Evolutionary conservation across 305 asterid genomes (phyloP).

Genomic region (Rubia tinctorum): DNA sequence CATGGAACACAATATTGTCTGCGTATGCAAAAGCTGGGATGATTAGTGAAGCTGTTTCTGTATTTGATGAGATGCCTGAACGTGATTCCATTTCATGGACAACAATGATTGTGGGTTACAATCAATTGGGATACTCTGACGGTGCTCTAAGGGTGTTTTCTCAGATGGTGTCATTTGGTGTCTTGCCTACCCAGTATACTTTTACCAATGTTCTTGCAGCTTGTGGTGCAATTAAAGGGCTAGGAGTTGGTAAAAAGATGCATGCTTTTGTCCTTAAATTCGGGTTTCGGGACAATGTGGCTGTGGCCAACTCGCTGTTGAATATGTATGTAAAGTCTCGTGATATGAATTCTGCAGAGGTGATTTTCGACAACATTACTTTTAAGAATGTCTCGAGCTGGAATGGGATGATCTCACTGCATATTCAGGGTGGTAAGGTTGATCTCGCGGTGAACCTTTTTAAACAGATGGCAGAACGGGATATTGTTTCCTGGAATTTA

Average conservation of each 20-base stretch:
- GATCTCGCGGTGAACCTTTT: conserved; percentile 58
- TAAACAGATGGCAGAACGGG: conserved; percentile 59
- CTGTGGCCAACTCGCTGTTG: conserved; percentile 66
- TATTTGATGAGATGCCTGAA: conserved; percentile 51
- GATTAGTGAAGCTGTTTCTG: conserved; percentile 40
- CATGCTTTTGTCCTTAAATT: conserved; percentile 65
- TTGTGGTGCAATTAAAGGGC: conserved; percentile 47
- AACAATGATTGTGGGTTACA: conserved; percentile 71
- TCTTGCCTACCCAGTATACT: conserved; percentile 58
- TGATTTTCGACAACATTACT: conserved; percentile 51
- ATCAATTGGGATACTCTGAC: conserved; percentile 42
- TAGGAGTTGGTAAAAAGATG: conserved; percentile 55
- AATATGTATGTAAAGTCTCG: conserved; percentile 86
- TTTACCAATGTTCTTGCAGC: conserved; percentile 64
- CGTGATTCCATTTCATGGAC: conserved; percentile 88
- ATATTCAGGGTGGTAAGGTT: conserved; percentile 57
- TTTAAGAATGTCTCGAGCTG: conserved; percentile 57
- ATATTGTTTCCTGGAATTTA: conserved; percentile 75
- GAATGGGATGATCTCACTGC: conserved; percentile 61
- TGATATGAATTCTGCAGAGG: conserved; percentile 38
- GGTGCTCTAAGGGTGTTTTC: conserved; percentile 48
- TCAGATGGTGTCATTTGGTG: conserved; percentile 47
- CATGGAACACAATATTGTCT: conserved; percentile 73
- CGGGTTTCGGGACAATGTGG: conserved; percentile 45
- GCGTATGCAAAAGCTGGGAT: conserved; percentile 65